phyloP scores from a whole-genome alignment of 768 basidiomycete genomes.

The Clathrus columnatus region DNA sequence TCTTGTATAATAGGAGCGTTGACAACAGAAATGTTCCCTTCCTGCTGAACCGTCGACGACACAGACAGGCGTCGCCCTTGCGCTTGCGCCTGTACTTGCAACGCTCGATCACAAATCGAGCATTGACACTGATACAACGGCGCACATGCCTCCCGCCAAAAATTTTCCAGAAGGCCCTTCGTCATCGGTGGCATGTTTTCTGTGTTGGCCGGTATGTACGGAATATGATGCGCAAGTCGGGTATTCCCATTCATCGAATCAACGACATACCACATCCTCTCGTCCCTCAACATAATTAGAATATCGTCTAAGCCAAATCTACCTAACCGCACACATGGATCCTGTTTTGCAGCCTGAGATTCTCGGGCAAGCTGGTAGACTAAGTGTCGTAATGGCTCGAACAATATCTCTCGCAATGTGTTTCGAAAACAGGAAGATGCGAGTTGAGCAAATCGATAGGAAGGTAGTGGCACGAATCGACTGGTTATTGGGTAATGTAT shows the following conservation, averaged over 20 bases:
- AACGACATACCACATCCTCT: conserved; percentile 50
- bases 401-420: conserved; percentile 50
- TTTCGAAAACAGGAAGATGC: conserved; percentile 49
- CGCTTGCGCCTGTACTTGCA: conserved; percentile 24
- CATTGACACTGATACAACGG: conserved; percentile 67
- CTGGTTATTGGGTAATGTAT: conserved; percentile 29
- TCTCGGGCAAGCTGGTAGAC: conserved; percentile 58
- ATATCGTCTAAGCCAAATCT: conserved; percentile 58
- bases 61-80: not conserved
- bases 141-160: conserved; percentile 67
- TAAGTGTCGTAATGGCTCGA: conserved; percentile 61
- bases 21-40: not conserved
- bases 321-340: conserved; percentile 49
- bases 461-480: conserved; percentile 47
- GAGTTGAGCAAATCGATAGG: conserved; percentile 54
- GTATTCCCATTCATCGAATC: conserved; percentile 48
- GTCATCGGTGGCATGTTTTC: conserved; percentile 38
- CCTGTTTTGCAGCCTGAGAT: conserved; percentile 24
- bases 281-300: conserved; percentile 43
- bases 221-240: conserved; percentile 61
- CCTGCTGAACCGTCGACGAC: not conserved
- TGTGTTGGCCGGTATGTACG: conserved; percentile 51
- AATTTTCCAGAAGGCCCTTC: conserved; percentile 47
- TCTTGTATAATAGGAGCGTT: not conserved
- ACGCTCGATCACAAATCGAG: conserved; percentile 63